Percentiles rank a stretch among this genome's conserved stretches.
These are phyloP conservation scores for Epichloe hybrida DNA, from an alignment of 2,329 filamentous ascomycete species.

Conservation along the genomic window DNA sequence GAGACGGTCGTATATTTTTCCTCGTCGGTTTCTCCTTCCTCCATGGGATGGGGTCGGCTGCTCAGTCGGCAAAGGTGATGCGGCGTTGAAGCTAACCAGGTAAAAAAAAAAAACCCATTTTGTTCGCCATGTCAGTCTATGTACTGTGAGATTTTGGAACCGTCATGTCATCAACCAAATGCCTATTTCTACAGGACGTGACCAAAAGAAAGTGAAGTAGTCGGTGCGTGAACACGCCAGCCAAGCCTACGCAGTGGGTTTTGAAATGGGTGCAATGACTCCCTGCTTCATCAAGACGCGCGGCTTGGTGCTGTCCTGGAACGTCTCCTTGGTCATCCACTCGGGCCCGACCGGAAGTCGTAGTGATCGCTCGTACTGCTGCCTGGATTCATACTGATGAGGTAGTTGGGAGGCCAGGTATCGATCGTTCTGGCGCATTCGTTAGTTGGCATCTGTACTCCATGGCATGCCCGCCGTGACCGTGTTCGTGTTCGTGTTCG, in stretches of 20 bases:
- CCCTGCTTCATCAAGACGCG: conserved; percentile 84
- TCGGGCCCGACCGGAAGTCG: conserved; percentile 81
- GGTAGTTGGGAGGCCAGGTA: conserved; percentile 77
- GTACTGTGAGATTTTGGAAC: not conserved
- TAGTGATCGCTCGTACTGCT: conserved; percentile 83
- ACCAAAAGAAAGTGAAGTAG: not conserved
- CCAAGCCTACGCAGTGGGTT: conserved; percentile 39
- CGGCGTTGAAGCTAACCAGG: not conserved
- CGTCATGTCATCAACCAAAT: not conserved
- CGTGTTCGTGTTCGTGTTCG: no score
- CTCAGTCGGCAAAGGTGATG: not conserved
- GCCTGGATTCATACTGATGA: conserved; percentile 73
- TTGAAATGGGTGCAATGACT: conserved; percentile 74
- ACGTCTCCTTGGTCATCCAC: conserved; percentile 92
- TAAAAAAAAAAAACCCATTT: no score
- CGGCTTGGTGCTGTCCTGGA: conserved; percentile 81
- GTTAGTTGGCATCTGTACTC: not conserved
- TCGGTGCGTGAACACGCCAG: not conserved
- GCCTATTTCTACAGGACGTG: not conserved
- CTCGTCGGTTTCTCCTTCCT: not conserved
- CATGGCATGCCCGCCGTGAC: no score
- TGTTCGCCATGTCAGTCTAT: not conserved
- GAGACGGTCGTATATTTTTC: not conserved
- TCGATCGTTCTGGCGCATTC: conserved; percentile 52
- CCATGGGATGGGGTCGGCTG: no score